Evolutionary conservation across 495 filamentous ascomycete species (phyloP), one percentile per base, ranked within the genome.

Genomic region (Talaromyces wortmannii): DNA sequence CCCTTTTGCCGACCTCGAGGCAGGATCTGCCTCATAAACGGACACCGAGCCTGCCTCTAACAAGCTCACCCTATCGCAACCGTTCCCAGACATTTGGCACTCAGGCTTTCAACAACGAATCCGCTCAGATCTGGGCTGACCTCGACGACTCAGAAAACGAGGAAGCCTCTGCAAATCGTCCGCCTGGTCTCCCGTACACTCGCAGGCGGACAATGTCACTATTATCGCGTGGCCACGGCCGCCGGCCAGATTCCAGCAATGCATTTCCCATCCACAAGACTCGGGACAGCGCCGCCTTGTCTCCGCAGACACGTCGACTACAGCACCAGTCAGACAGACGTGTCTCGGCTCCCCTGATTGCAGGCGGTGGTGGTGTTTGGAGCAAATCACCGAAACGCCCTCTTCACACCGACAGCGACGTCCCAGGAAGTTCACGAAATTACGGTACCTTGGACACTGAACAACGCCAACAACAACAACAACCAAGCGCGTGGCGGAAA

Each of bases 81-180:
- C 64, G 60, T 4, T 29, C 52, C 5, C 52, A 53, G 13, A 53
- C 52, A 16, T 18, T 53, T 45, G 42, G 16, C 30, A 62, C 64
- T 31, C 63, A 49, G 23, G 45, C 67, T 10, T 59, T 65, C 23
- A 68, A 75, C 49, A 54, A 73, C 49, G 69, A 74, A 48, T 64
- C 75, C 12, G 75, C 74, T 3, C 76, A 75, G 12, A 77, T 79
- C 15, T 78, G 75, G 76, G 75, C 74, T 6, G 76, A 79, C 52
- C 71, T 79, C 13, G 75, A 79, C 40, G 76, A 78, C 43, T 76
- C 73, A 1, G 73, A 76, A 33, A 59, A 63, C 36, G 70, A 71
- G 45, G 45, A 4, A 53, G 60, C 23, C 6, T 33, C 52, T 5
- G 8, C 50, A 0, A 52, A 29, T 12, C 52, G 52, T 13, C 31